Percentiles rank a stretch among this genome's conserved stretches.
Conservation (phyloP, 2,329 filamentous ascomycete genomes). For the Aspergillus amoenus region DNA sequence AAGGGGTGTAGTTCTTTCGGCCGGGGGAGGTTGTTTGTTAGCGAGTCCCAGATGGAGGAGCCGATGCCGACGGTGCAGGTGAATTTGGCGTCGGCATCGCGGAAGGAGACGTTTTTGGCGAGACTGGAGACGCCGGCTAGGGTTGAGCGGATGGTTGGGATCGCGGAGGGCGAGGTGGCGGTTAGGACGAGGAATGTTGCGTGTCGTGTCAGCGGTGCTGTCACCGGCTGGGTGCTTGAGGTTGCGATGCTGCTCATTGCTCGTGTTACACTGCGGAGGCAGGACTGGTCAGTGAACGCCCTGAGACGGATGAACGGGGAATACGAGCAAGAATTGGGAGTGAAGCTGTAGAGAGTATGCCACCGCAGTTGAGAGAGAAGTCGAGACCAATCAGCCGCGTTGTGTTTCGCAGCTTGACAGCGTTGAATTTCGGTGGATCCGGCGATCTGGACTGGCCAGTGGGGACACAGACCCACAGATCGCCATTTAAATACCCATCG, state of each 20-base stretch:
- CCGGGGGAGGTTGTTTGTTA: constrained; percentile 44
- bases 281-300: too few relatives aligned
- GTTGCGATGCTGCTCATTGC: background rate
- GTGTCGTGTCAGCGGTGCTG: background rate
- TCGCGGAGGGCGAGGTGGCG: constrained; percentile 35
- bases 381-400: too few relatives aligned
- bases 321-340: background rate
- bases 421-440: too few relatives aligned
- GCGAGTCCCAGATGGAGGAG: constrained; percentile 50
- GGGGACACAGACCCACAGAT: too few relatives aligned
- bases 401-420: too few relatives aligned
- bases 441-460: too few relatives aligned
- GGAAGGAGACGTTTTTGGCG: constrained; percentile 55
- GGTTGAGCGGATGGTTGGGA: constrained; percentile 45
- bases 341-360: background rate
- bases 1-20: constrained; percentile 56
- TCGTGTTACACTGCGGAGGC: background rate
- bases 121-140: constrained; percentile 48
- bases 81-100: constrained; percentile 48
- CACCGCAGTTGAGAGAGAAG: too few relatives aligned
- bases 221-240: background rate
- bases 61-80: constrained; percentile 58
- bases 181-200: constrained; percentile 57
- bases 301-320: too few relatives aligned
- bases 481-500: accelerated